Base-by-base conservation (phyloP, 2,329 filamentous ascomycete genomes). In the Plectosphaerella sp. region DNA sequence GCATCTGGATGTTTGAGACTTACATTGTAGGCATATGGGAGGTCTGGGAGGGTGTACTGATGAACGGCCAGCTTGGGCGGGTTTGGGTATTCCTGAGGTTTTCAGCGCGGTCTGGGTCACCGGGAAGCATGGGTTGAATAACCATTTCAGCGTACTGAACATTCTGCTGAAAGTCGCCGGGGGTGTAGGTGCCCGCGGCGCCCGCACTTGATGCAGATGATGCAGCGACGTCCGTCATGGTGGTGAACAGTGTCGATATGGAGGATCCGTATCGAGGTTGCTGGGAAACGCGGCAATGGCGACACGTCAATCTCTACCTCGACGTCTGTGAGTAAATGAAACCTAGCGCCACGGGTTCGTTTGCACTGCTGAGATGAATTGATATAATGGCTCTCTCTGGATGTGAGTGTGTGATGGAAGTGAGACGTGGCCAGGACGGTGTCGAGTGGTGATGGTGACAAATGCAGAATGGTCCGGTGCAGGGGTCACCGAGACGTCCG, bases 61-160 rank as follows among this genome's bases (percentile, higher is more conserved):
- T 36, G 46, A 25, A 36, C 12, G 46, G 46, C 46, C 25, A 47
- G 16, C 46, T 16, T 48, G 46, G 46, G 46, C 3, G 28, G 28
- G 28, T 33, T 33, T 12, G 28, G 28, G 8, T 33, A 33, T 33
- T 33, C 28, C 28, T 33, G 11, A 4, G 8, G 8, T 33, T 3
- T 2, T 9, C 11, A 12, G 28, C 8, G 28, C 2, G 28, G 28
- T 5, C 8, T 33, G 28, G 28, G 28, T 7, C 8, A 7, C 28
- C 2, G 11, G 2, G 28, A 7, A 4, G 28, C 3, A 9, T 10
- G 28, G 28, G 28, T 3, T 33, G 11, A 12, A 7, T 2, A 18
- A 48, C 46, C 46, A 48, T 48, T 14, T 48, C 46, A 12, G 46
- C 46, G 46, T 48, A 48, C 35, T 48, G 46, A 20, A 48, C 18